A percentile compares a stretch with the other conserved stretches of the same genome.
Conservation (phyloP, 169 alveolate species). For the Cryptosporidium meleagridis region DNA sequence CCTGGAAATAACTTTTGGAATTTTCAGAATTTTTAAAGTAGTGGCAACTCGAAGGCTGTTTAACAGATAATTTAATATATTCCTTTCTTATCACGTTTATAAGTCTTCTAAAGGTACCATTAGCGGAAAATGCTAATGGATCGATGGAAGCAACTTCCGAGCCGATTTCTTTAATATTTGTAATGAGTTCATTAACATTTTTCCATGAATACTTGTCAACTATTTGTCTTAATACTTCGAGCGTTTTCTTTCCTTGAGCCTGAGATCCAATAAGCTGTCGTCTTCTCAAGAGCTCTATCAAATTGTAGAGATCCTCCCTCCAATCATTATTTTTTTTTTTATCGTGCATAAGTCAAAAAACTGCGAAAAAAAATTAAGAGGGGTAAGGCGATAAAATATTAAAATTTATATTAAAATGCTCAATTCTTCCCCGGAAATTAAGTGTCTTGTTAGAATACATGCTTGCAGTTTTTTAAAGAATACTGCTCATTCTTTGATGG, state of each 20-base stretch:
- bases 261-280: slow-evolving; percentile 57
- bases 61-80: background rate
- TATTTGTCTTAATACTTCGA: slow-evolving; percentile 67
- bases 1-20: background rate
- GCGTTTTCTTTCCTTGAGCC: slow-evolving; percentile 39
- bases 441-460: slow-evolving; percentile 22
- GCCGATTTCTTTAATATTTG: slow-evolving; percentile 13
- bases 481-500: background rate
- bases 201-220: slow-evolving; percentile 60
- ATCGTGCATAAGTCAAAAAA: slow-evolving; percentile 33
- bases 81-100: slow-evolving; percentile 60
- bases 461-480: slow-evolving; percentile 48
- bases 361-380: background rate
- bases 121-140: slow-evolving; percentile 59
- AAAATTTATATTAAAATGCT: slow-evolving; percentile 16
- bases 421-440: slow-evolving; percentile 8
- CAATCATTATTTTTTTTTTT: slow-evolving; percentile 56
- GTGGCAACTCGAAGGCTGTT: background rate
- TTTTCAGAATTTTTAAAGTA: background rate
- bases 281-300: slow-evolving; percentile 33
- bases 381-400: background rate
- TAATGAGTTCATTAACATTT: slow-evolving; percentile 28
- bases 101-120: slow-evolving; percentile 34
- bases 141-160: slow-evolving; percentile 40
- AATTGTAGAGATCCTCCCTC: slow-evolving; percentile 52